These are phyloP conservation scores for Sonneratia caseolaris DNA, from an alignment of 345 rosid genomes.

Conservation along the genomic window DNA sequence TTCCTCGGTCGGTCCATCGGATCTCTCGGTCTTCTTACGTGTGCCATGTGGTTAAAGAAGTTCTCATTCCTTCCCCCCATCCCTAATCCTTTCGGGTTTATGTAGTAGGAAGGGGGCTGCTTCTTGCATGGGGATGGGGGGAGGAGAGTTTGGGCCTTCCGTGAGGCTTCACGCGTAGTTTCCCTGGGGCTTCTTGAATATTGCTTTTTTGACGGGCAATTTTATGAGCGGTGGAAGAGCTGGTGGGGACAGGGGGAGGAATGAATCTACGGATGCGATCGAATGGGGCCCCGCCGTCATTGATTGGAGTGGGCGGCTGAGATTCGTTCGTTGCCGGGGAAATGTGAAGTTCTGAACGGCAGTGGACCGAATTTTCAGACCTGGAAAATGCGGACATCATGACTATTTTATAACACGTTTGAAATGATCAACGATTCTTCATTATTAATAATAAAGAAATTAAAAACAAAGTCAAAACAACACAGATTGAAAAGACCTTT, in stretches of 20 bases:
- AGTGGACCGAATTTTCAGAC: too few relatives aligned
- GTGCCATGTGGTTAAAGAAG: background rate
- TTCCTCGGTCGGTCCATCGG: background rate
- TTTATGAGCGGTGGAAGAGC: slow-evolving; percentile 10
- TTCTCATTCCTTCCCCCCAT: slow-evolving; percentile 10
- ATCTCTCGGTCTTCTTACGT: slow-evolving; percentile 16
- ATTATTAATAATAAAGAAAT: too few relatives aligned
- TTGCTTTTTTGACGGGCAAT: slow-evolving; percentile 20
- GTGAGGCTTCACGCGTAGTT: slow-evolving; percentile 36
- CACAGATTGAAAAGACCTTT: too few relatives aligned
- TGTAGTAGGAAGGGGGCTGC: background rate
- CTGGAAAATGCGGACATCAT: too few relatives aligned
- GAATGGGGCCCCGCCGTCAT: background rate
- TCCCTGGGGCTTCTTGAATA: slow-evolving; percentile 14
- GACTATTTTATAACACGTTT: too few relatives aligned
- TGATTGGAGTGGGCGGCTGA: slow-evolving; percentile 19
- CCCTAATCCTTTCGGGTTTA: background rate
- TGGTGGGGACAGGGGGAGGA: slow-evolving; percentile 3
- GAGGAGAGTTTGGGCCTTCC: too few relatives aligned
- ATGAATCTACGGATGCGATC: slow-evolving; percentile 20
- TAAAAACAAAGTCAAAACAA: too few relatives aligned
- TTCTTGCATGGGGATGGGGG: background rate
- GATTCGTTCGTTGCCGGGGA: background rate
- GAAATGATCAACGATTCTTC: too few relatives aligned
- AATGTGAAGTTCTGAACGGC: slow-evolving; percentile 1